Conservation (phyloP, 306 rosid genomes). For the Ammopiptanthus mongolicus region DNA sequence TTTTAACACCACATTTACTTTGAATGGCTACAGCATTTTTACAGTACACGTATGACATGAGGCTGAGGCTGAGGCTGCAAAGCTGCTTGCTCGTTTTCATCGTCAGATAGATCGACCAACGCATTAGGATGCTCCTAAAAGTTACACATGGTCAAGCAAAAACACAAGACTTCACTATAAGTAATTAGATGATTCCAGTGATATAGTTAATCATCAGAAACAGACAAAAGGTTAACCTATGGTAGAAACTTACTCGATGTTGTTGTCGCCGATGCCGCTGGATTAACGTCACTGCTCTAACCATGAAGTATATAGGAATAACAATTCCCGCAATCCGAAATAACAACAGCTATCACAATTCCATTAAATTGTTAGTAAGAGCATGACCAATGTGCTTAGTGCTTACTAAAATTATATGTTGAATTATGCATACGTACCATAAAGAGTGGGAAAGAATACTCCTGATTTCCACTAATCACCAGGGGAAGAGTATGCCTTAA, state of each 20-base stretch:
- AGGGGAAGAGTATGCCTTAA: constrained; percentile 81
- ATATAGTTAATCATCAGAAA: neutral
- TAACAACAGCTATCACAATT: constrained; percentile 48
- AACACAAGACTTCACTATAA: neutral
- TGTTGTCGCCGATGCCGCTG: constrained; percentile 56
- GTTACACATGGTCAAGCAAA: constrained; percentile 8
- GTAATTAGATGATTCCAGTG: neutral
- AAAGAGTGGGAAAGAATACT: constrained; percentile 52
- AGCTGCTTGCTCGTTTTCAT: constrained; percentile 34
- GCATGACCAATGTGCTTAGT: neutral
- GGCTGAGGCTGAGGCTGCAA: constrained; percentile 50
- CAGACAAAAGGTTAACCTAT: neutral
- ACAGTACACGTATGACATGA: constrained; percentile 46
- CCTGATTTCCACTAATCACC: constrained; percentile 39
- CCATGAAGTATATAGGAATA: constrained; percentile 58
- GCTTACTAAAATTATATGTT: neutral
- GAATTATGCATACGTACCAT: constrained; percentile 51
- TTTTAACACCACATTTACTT: constrained; percentile 1
- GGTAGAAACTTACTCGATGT: constrained; percentile 40
- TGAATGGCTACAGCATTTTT: constrained; percentile 9
- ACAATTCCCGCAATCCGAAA: constrained; percentile 60
- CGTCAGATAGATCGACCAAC: constrained; percentile 38
- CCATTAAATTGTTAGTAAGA: constrained; percentile 21
- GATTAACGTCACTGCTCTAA: constrained; percentile 49
- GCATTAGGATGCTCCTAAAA: constrained; percentile 54